These are phyloP conservation scores for Pseudogymnoascus sp. DNA, from an alignment of 2,329 filamentous ascomycete genomes.

Conservation along the genomic window DNA sequence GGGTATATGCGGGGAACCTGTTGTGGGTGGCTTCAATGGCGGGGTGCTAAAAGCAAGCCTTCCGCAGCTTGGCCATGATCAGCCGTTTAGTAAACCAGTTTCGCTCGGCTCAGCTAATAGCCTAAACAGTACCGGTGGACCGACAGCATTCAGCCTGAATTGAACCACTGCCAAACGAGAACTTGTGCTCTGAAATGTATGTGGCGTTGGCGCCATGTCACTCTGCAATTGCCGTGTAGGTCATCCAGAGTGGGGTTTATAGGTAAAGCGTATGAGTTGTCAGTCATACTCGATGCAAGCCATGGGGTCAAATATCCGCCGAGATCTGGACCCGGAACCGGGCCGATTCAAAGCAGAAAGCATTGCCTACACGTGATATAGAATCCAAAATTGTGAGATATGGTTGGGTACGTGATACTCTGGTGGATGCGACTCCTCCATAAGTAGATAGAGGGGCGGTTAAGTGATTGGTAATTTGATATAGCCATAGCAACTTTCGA, in stretches of 20 bases:
- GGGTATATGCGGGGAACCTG: constrained; percentile 7
- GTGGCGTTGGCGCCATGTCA: neutral
- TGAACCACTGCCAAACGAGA: neutral
- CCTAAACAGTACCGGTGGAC: constrained; percentile 2
- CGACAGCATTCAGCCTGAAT: constrained; percentile 1
- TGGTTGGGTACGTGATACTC: neutral
- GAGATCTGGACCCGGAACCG: neutral
- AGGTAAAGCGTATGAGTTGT: constrained; percentile 10
- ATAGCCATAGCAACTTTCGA: neutral
- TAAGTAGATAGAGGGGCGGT: neutral
- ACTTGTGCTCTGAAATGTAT: neutral
- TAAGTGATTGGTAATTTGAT: neutral
- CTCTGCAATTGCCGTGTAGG: neutral
- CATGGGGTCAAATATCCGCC: neutral
- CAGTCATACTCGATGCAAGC: constrained; percentile 11
- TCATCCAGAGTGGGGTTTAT: neutral
- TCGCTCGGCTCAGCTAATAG: neutral
- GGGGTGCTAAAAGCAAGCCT: neutral
- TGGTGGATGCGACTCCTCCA: neutral
- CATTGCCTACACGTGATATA: neutral
- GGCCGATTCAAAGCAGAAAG: neutral
- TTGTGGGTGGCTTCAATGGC: neutral
- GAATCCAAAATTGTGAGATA: neutral
- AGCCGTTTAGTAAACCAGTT: neutral
- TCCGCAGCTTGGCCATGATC: neutral